These are phyloP conservation scores for Symmetrospora coprosmae DNA, from an alignment of 768 basidiomycete species.

Conservation along the genomic window DNA sequence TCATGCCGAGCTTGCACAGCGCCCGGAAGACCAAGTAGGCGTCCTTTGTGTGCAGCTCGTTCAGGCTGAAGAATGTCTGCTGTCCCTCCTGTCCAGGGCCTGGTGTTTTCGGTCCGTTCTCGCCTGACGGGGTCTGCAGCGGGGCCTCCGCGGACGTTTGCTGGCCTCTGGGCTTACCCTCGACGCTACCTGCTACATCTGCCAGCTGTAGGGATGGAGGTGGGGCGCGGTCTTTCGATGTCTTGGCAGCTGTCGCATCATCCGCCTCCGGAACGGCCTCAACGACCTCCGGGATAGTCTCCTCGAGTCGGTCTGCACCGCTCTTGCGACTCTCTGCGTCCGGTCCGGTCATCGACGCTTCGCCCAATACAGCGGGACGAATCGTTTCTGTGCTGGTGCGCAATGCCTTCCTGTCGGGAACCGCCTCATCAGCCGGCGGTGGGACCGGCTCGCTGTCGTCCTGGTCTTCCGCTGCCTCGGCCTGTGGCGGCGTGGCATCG, in stretches of 20 bases:
- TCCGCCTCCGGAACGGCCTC: slow-evolving; percentile 18
- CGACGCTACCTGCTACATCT: too few relatives aligned
- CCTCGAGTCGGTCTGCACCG: too few relatives aligned
- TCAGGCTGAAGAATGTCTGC: slow-evolving; percentile 37
- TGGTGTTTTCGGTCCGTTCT: not conserved
- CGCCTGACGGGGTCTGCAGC: too few relatives aligned
- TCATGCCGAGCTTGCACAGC: slow-evolving; percentile 95
- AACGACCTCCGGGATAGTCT: not conserved
- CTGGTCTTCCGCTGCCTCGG: not conserved
- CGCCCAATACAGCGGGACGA: too few relatives aligned
- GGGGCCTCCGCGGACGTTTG: too few relatives aligned
- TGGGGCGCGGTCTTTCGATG: not conserved
- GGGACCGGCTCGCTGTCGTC: not conserved
- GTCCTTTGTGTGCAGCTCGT: slow-evolving; percentile 89
- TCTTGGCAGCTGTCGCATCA: slow-evolving; percentile 28
- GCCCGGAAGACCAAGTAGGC: slow-evolving; percentile 96
- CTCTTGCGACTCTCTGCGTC: too few relatives aligned
- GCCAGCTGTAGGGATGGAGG: too few relatives aligned
- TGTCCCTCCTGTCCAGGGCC: slow-evolving; percentile 1
- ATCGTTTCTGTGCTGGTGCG: slow-evolving; percentile 4
- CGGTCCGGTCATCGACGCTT: too few relatives aligned
- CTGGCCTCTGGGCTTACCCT: too few relatives aligned
- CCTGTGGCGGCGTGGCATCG: not conserved
- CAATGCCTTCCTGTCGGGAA: too few relatives aligned
- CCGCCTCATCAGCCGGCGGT: too few relatives aligned